Percentiles rank a stretch among this genome's conserved stretches.
Evolutionary conservation across 192 early-diverging fungal species (phyloP).

Genomic region (Funneliformis mosseae): DNA sequence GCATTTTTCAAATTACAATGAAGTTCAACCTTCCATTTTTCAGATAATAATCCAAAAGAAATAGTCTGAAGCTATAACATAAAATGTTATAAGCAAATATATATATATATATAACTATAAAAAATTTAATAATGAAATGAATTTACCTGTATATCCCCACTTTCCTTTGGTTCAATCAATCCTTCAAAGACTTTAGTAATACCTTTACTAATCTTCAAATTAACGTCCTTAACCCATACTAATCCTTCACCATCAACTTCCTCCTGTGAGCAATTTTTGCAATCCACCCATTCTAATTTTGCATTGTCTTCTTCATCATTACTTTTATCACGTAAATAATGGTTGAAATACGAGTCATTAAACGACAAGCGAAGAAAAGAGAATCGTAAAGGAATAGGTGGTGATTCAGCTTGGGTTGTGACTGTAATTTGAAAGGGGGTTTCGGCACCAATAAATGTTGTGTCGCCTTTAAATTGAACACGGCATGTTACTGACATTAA

Average conservation of each 20-base stretch:
- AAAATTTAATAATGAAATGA: slow-evolving; percentile 28
- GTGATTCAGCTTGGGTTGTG: slow-evolving; percentile 41
- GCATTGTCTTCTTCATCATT: slow-evolving; percentile 34
- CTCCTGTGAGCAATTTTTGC: slow-evolving; percentile 33
- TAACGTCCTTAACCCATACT: slow-evolving; percentile 44
- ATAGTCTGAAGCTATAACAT: slow-evolving; percentile 46
- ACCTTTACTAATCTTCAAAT: slow-evolving; percentile 54
- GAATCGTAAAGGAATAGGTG: slow-evolving; percentile 53
- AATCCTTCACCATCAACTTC: slow-evolving; percentile 18
- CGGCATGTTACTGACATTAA: slow-evolving; percentile 42
- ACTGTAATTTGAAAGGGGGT: slow-evolving; percentile 65
- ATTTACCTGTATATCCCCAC: slow-evolving; percentile 65
- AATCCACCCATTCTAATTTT: slow-evolving; percentile 38
- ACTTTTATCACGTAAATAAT: slow-evolving; percentile 48
- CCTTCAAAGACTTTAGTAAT: slow-evolving; percentile 63
- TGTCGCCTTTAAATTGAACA: slow-evolving; percentile 49
- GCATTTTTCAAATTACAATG: slow-evolving; percentile 42
- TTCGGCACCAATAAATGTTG: slow-evolving; percentile 58
- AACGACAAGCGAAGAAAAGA: slow-evolving; percentile 58
- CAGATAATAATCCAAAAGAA: slow-evolving; percentile 45
- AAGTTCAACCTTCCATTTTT: slow-evolving; percentile 50
- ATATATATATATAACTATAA: no score
- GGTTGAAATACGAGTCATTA: slow-evolving; percentile 60
- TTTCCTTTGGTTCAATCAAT: slow-evolving; percentile 50
- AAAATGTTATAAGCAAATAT: no score